Evolutionary conservation across 768 basidiomycete genomes (phyloP), one percentile per base, ranked within the genome.

Genomic region (Amanita exitialis): DNA sequence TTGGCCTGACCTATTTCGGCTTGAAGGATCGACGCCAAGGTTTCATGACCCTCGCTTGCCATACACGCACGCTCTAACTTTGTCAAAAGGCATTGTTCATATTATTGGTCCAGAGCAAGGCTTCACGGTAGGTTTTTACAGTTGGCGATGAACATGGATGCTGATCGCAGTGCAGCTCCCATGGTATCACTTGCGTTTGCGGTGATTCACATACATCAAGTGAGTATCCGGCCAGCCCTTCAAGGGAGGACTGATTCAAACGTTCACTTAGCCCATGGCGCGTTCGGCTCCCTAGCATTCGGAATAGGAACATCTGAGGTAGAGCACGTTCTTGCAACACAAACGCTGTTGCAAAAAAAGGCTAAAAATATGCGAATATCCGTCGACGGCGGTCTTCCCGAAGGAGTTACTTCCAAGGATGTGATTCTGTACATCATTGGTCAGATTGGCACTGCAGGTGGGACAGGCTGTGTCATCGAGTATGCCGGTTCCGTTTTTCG

Each of bases 301-400:
- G 91, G 91, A 54, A 93, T 94, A 59, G 91, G 91, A 36, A 94
- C 91, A 10, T 92, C 90, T 45, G 90, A 94, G 62, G 91, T 94
- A 59, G 91, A 94, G 62, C 91, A 94, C 63, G 91, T 93, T 56
- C 82, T 94, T 44, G 91, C 91, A 12, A 94, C 91, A 6, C 91
- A 94, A 66, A 90, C 89, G 44, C 72, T 94, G 18, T 70, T 90
- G 55, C 91, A 94, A 68, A 81, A 76, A 62, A 91, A 92, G 67
- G 79, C 80, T 50, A 91, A 91, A 71, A 94, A 93, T 69, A 92
- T 94, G 90, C 82, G 87, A 41, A 87, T 94, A 59, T 82, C 80
- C 43, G 89, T 94, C 56, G 83, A 94, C 47, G 91, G 91, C 53
- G 75, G 80, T 30, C 78, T 94, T 25, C 71, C 70, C 18, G 83